phyloP scores from a whole-genome alignment of 2,329 filamentous ascomycete species.

The Ophiocordyceps unilateralis region DNA sequence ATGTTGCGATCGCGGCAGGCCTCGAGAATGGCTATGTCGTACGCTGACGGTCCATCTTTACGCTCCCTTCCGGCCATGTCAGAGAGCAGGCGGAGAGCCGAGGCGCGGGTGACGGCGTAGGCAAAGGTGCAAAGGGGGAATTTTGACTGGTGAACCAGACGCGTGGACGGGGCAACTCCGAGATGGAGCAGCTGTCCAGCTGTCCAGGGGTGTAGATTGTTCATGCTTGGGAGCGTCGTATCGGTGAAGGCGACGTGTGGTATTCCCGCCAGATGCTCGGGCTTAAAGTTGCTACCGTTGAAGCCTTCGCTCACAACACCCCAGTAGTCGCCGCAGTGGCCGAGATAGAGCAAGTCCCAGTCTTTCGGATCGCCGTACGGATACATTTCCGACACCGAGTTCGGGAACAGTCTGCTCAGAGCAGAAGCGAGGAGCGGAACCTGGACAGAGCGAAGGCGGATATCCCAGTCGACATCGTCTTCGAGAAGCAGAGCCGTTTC shows the following conservation, averaged over 20 bases:
- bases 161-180: neutral
- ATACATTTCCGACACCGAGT: neutral
- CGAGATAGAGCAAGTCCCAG: neutral
- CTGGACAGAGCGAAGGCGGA: neutral
- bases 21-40: neutral
- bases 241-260: neutral
- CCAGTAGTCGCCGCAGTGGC: neutral
- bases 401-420: neutral
- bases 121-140: neutral
- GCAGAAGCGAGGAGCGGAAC: neutral
- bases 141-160: neutral
- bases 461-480: neutral
- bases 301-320: neutral
- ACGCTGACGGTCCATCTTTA: neutral
- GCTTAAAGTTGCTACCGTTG: neutral
- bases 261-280: neutral
- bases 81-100: neutral
- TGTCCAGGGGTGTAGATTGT: neutral
- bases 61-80: neutral
- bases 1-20: neutral
- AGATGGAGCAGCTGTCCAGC: neutral
- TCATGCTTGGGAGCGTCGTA: neutral
- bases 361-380: neutral
- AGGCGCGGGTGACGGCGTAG: neutral
- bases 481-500: neutral